Evolutionary conservation across 2,329 filamentous ascomycete species (phyloP), one percentile per base, ranked within the genome.

Genomic region (Penicillium sp.): DNA sequence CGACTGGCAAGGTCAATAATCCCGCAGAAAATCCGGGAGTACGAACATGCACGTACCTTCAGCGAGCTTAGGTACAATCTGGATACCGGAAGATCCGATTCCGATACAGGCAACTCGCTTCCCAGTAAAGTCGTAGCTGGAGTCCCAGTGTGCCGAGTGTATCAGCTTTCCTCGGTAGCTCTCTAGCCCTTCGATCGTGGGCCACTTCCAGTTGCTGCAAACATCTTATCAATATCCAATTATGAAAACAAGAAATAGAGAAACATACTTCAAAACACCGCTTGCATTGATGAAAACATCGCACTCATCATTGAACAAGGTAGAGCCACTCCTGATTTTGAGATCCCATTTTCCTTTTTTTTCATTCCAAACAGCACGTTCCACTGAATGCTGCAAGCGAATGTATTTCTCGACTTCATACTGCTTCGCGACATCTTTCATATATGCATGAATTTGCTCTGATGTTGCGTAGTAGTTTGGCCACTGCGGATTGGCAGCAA

Each of bases 371-470:
- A 63, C 55, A 0, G 76, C 71, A 59, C 30, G 35, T 35, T 46
- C 30, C 8, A 46, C 30, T 13, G 43, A 46, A 36, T 46, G 43
- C 2, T 18, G 43, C 46, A 75, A 63, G 29, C 69, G 66, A 18
- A 78, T 61, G 35, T 73, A 67, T 19, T 70, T 63, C 41, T 71
- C 70, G 0, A 76, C 66, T n/a, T 69, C 64, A 48, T 73, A 73
- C 59, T 78, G 77, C 36, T 62, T 68, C 4, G 72, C 73, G 5
- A 68, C 68, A 2, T 59, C 52, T 41, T 74, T 66, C 64, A 77
- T 73, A 55, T 79, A 79, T n/a, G 73, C 67, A n/a, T 71, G 67
- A 26, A 79, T 78, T 7, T 46, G 32, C 57, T 78, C 76, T 10
- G 61, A 59, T 1, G 62, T 65, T 2, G 73, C 73, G 47, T 76